Base-by-base conservation (phyloP, 176 grass and related monocot species). In the Musa acuminata region DNA sequence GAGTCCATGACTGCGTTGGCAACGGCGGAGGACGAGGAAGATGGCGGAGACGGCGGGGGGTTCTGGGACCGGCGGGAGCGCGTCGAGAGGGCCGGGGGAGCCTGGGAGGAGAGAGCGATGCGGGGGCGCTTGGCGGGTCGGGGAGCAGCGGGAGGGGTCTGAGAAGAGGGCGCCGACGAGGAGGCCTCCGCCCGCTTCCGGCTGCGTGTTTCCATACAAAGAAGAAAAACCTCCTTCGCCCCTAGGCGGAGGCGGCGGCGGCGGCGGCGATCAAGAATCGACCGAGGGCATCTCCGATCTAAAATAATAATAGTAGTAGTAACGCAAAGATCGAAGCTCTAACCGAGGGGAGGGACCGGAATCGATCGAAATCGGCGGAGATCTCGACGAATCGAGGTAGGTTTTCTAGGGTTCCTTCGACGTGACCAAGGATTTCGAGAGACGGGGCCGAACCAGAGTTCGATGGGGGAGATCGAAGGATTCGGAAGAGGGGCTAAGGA, bases 151-250 rank as follows among this genome's bases (percentile, higher is more conserved):
- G 84, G 67, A 71, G 85, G 76, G 72, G 81, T 64, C 73, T 83
- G 85, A 91, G 92, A 96, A 91, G 86, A 89, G 29, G 75, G 48
- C 75, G 75, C 75, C 49, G 75, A 77, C 60, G 75, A 77, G 77
- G 92, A 91, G 81, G 92, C 88, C 89, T 89, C 88, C 92, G 92
- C 92, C 86, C 92, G 86, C 88, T 96, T 96, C 86, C 92, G 84
- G 86, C 92, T 96, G 71, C 92, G 88, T 81, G 92, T 96, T 96
- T 96, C 92, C 92, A 96, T 96, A 91, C 92, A 91, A 87, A 76
- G 72, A 67, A 48, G 54, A 25, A 35, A 22, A 13, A 70, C 68
- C 84, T 78, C 74, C 79, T 75, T 86, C 85, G 80, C 77, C 85
- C 29, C 14, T 9, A 80, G 76, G 84, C 52, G 77, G 77, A 60